phyloP scores from a whole-genome alignment of 169 alveolate genomes.

The Eimeria praecox region DNA sequence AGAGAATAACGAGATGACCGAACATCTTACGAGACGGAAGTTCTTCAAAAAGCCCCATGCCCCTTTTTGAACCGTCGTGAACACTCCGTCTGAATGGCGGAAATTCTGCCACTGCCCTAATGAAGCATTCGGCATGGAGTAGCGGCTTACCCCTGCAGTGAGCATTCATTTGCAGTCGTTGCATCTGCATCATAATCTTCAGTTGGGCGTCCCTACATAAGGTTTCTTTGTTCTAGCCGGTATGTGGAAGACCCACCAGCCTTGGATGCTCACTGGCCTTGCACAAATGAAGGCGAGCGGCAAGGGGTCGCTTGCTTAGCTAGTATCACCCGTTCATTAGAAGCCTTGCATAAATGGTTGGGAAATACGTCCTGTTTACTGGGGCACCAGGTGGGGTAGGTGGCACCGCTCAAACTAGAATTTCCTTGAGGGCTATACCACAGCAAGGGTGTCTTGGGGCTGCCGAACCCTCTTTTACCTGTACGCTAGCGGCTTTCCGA shows the following conservation, averaged over 20 bases:
- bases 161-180: background rate
- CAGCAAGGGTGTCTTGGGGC: background rate
- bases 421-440: background rate
- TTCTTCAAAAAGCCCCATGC: background rate
- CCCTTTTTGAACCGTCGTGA: background rate
- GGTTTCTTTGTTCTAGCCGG: background rate
- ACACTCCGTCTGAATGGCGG: background rate
- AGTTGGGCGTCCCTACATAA: background rate
- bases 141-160: background rate
- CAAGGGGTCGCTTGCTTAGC: background rate
- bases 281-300: background rate
- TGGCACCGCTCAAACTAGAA: background rate
- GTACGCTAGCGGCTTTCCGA: background rate
- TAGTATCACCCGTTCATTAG: too few relatives aligned
- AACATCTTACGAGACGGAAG: background rate
- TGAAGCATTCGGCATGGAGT: background rate
- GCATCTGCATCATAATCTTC: background rate
- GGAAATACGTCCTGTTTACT: background rate
- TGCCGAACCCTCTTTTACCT: background rate
- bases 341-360: too few relatives aligned
- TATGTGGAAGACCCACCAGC: background rate
- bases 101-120: background rate
- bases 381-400: background rate
- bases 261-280: background rate
- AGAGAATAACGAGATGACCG: background rate